Conservation (phyloP, 768 basidiomycete species). For the Hebeloma cylindrosporum region DNA sequence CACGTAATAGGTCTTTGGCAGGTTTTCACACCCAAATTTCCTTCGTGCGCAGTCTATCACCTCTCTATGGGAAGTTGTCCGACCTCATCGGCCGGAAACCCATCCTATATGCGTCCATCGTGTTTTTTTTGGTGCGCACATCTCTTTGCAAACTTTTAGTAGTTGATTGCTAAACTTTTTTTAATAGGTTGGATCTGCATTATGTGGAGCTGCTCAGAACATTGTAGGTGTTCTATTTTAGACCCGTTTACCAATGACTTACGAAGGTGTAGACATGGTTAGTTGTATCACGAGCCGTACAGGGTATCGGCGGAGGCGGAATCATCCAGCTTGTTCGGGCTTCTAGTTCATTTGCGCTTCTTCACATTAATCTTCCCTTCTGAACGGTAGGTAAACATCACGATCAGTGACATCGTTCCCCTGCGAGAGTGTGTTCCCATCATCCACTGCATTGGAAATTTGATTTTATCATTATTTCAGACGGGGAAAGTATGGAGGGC, state of each 20-base stretch:
- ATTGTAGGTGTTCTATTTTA: conserved; percentile 42
- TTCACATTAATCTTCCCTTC: too few species aligned
- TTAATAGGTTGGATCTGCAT: conserved; percentile 67
- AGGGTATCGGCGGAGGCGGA: conserved; percentile 83
- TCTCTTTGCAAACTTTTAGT: neutral
- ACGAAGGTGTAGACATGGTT: conserved; percentile 53
- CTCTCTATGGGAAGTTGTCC: conserved; percentile 78
- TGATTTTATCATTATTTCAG: conserved; percentile 29
- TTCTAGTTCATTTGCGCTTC: too few species aligned
- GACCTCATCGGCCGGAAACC: conserved; percentile 63
- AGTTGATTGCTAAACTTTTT: neutral
- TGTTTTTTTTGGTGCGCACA: conserved; percentile 60
- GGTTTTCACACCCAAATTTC: neutral
- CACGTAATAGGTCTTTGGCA: neutral
- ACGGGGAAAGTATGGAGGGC: conserved; percentile 76
- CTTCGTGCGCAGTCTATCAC: conserved; percentile 46
- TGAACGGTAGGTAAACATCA: conserved; percentile 56
- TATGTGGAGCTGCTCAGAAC: conserved; percentile 79
- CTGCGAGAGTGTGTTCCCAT: conserved; percentile 60
- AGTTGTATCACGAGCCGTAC: conserved; percentile 72
- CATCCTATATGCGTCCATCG: conserved; percentile 63
- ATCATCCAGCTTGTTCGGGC: conserved; percentile 64
- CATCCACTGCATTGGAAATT: neutral
- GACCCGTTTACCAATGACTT: neutral
- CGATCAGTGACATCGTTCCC: conserved; percentile 80